These are phyloP conservation scores for Sclerotinia nivalis DNA, from an alignment of 2,329 filamentous ascomycete genomes.

Conservation along the genomic window DNA sequence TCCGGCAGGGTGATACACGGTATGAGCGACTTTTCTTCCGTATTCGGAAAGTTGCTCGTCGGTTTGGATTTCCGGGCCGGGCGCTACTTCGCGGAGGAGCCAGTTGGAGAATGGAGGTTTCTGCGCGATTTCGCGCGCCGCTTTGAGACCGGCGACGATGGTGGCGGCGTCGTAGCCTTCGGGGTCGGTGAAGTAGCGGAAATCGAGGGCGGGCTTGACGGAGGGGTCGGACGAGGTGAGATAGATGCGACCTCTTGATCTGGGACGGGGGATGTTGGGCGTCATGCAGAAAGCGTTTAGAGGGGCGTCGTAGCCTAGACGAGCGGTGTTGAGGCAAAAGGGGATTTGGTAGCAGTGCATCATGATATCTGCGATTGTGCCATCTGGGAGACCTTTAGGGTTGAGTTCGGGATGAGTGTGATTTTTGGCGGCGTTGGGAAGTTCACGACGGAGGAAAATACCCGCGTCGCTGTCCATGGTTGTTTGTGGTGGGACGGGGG, in stretches of 20 bases:
- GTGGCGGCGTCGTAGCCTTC: conserved; percentile 56
- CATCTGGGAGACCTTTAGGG: conserved; percentile 56
- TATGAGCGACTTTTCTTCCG: conserved; percentile 78
- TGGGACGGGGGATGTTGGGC: conserved; percentile 61
- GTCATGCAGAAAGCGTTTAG: conserved; percentile 56
- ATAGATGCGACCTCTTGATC: conserved; percentile 60
- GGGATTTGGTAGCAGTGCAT: conserved; percentile 98
- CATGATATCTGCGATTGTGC: conserved; percentile 82
- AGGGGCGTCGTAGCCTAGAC: conserved; percentile 64
- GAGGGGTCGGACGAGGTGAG: conserved; percentile 49
- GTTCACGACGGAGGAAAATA: conserved; percentile 75
- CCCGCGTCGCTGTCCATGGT: conserved; percentile 54
- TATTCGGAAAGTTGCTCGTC: conserved; percentile 84
- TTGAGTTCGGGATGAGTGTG: conserved; percentile 48
- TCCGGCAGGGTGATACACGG: conserved; percentile 86
- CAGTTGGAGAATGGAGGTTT: conserved; percentile 47
- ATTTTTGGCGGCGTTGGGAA: conserved; percentile 59
- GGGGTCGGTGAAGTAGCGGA: conserved; percentile 55
- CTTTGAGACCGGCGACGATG: conserved; percentile 46
- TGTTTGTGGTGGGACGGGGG: conserved; percentile 44
- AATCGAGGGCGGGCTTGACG: conserved; percentile 53
- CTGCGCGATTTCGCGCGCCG: conserved; percentile 40
- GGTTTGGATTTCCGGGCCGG: conserved; percentile 52
- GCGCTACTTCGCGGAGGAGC: conserved; percentile 45
- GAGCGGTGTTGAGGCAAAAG: conserved; percentile 81